phyloP scores from a whole-genome alignment of 345 rosid species.

The Microcos paniculata region DNA sequence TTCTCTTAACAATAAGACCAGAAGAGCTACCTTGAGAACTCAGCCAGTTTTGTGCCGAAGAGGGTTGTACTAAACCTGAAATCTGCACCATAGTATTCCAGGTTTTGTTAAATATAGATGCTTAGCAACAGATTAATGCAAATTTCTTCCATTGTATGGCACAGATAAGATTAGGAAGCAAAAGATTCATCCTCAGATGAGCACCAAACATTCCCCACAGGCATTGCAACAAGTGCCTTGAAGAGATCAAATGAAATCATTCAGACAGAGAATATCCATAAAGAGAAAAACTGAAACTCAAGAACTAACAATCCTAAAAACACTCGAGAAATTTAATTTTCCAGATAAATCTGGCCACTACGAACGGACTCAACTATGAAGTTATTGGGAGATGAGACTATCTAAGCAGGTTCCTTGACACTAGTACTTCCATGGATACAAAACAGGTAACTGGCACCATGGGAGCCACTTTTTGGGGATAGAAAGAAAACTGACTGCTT shows the following conservation, averaged over 20 bases:
- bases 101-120: conserved; percentile 24
- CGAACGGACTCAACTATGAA: background rate
- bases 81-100: conserved; percentile 51
- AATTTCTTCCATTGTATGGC: background rate
- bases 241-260: background rate
- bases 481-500: conserved; percentile 20
- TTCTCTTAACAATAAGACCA: conserved; percentile 82
- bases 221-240: no score
- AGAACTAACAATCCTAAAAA: background rate
- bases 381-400: background rate
- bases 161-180: no score
- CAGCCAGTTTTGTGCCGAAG: conserved; percentile 77
- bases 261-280: background rate
- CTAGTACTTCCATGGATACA: background rate
- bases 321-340: background rate
- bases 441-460: background rate
- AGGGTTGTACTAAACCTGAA: conserved; percentile 55
- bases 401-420: background rate
- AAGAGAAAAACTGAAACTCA: background rate
- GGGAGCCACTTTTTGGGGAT: background rate
- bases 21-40: conserved; percentile 76
- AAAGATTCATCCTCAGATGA: no score
- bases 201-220: no score
- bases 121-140: conserved; percentile 9
- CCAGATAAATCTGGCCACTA: background rate